phyloP scores from a whole-genome alignment of 495 filamentous ascomycete species.

The Aspergillus biplanus region DNA sequence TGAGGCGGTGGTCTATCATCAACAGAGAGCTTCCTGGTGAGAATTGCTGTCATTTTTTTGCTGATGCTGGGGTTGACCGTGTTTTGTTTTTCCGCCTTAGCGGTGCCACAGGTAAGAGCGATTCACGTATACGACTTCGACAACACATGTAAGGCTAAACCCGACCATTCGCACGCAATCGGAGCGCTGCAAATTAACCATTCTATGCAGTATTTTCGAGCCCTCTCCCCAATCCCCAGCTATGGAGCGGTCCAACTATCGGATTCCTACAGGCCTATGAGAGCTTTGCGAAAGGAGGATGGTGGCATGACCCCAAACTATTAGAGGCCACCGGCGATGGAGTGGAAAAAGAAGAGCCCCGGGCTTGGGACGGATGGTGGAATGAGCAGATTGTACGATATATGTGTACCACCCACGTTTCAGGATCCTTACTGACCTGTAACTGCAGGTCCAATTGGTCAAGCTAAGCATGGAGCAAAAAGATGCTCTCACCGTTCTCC shows the following conservation, averaged over 20 bases:
- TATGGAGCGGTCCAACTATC: conserved; percentile 81
- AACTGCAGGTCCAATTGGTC: conserved; percentile 69
- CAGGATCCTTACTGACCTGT: conserved; percentile 32
- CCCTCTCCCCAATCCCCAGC: conserved; percentile 82
- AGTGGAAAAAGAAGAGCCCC: conserved; percentile 76
- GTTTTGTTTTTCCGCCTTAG: conserved; percentile 33
- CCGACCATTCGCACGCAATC: background rate
- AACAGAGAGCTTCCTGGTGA: conserved; percentile 70
- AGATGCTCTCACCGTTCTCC: conserved; percentile 81
- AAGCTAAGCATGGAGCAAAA: conserved; percentile 82
- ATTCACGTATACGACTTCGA: conserved; percentile 99
- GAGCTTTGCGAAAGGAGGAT: conserved; percentile 82
- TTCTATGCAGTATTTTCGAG: conserved; percentile 75
- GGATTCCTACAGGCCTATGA: conserved; percentile 75
- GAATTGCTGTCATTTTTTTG: conserved; percentile 19
- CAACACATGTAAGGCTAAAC: conserved; percentile 74
- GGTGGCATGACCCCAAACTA: conserved; percentile 94
- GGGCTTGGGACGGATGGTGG: conserved; percentile 95
- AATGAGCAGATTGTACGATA: conserved; percentile 78
- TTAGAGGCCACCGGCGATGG: conserved; percentile 87
- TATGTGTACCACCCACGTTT: background rate
- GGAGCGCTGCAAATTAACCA: conserved; percentile 21
- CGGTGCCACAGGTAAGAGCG: conserved; percentile 67
- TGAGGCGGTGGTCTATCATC: conserved; percentile 80
- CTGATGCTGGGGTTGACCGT: conserved; percentile 15